Base-by-base conservation (phyloP, 192 early-diverging fungal genomes). In the Cladochytrium replicatum region DNA sequence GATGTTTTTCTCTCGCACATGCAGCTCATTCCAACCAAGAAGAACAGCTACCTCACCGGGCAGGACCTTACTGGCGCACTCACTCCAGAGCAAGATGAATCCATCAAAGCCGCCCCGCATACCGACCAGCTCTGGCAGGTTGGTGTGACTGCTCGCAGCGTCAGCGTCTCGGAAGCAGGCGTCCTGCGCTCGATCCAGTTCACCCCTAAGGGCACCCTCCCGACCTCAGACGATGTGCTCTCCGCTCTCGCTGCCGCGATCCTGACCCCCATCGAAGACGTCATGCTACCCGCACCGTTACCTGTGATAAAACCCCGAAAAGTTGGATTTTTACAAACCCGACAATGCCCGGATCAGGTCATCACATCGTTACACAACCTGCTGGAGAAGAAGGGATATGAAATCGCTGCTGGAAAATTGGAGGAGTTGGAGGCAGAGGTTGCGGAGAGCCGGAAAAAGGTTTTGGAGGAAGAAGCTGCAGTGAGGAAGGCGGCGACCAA, bases 111-210 rank as follows among this genome's bases (percentile, higher is more conserved):
- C n/a, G n/a, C n/a, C n/a, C n/a, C n/a, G n/a, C n/a, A n/a, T n/a
- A n/a, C 52, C 7, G 52, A 54, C 7, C 9, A 26, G 6, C 2
- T 58, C 29, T 70, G 48, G 58, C 49, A 64, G 23, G 45, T 75
- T 31, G 73, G 73, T 29, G 52, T 69, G 9, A 66, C 55, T 37
- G 46, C 19, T 28, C 51, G 47, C 11, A 52, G 68, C 32, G 55
- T 66, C 6, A 60, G 68, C 2, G 64, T 75, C 0, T 47, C 63
- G 3, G 68, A 71, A 44, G 59, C 71, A 15, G 68, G 67, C 19
- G 41, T 37, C 21, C 49, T 71, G n/a, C 51, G 60, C n/a, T 51
- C 52, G 8, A 61, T 71, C 43, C 54, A 71, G 30, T 52, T 64
- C 5, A 52, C 50, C 19, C 8, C 22, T 7, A 40, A 31, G 25